Conservation (phyloP, 257 asterid species). For the Salvia miltiorrhiza region DNA sequence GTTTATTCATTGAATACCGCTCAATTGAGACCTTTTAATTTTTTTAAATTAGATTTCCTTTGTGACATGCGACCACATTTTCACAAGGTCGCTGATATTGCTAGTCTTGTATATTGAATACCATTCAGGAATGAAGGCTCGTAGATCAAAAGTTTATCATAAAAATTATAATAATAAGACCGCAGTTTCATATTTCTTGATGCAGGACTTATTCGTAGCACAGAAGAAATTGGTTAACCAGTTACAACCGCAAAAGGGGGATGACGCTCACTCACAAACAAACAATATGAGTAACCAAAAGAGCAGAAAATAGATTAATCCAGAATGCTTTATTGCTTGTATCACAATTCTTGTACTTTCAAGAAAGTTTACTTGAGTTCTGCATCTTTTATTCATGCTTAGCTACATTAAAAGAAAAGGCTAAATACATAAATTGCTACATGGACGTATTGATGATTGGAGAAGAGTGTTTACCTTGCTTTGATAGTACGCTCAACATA, state of each 20-base stretch:
- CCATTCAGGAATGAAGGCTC: background rate
- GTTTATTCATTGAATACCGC: background rate
- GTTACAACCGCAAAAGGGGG: background rate
- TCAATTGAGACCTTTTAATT: no score
- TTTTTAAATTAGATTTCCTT: no score
- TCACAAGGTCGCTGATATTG: no score
- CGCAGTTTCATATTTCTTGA: background rate
- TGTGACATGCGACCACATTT: no score
- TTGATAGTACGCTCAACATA: slow-evolving; percentile 78
- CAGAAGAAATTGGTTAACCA: background rate
- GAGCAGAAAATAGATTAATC: background rate
- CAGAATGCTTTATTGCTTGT: background rate
- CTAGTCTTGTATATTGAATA: background rate
- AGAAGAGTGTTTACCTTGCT: slow-evolving; percentile 52
- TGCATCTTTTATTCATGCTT: background rate
- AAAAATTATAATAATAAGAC: background rate
- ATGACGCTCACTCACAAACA: background rate
- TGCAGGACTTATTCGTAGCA: background rate
- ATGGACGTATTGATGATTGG: background rate
- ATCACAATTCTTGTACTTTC: background rate
- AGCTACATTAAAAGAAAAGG: background rate
- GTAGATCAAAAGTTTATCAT: background rate
- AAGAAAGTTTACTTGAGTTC: background rate
- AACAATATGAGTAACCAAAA: background rate
- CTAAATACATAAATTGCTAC: background rate